A percentile compares a stretch with the other conserved stretches of the same genome.
Conservation (phyloP, 139 green algal genomes). For the Pseudopediastrum boryanum region DNA sequence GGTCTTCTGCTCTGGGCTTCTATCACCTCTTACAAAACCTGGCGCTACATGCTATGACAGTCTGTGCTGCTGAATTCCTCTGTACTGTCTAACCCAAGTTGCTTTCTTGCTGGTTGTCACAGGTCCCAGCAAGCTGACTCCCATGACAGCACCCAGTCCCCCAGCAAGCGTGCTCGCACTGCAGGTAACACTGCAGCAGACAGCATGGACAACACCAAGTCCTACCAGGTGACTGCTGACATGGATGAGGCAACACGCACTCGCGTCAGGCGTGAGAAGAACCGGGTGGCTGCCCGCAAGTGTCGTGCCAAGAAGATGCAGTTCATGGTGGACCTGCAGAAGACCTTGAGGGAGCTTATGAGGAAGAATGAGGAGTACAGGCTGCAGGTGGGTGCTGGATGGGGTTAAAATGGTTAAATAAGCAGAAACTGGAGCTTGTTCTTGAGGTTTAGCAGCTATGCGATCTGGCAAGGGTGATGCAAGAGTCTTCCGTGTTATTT, state of each 20-base stretch:
- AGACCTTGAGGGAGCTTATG: constrained; percentile 23
- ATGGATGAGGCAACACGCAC: constrained; percentile 23
- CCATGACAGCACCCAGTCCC: constrained; percentile 3
- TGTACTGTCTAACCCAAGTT: no score
- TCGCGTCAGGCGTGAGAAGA: constrained; percentile 44
- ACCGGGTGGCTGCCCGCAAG: constrained; percentile 45
- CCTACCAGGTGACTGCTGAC: constrained; percentile 8
- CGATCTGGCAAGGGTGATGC: not conserved
- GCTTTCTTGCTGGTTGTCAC: no score
- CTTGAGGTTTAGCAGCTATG: not conserved
- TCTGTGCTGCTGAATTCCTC: no score
- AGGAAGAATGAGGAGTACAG: constrained; percentile 40
- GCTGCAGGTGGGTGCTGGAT: constrained; percentile 32
- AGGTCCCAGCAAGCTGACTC: no score
- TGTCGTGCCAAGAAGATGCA: constrained; percentile 38
- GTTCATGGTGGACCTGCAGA: constrained; percentile 40
- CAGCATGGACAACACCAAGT: not conserved
- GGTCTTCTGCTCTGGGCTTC: no score
- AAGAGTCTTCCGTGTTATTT: no score
- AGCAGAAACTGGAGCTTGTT: not conserved
- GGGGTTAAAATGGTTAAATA: not conserved
- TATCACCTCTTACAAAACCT: no score
- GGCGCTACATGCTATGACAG: no score
- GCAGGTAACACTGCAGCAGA: not conserved
- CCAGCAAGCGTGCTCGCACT: constrained; percentile 12